phyloP scores from a whole-genome alignment of 2,329 filamentous ascomycete species.

The Aspergillus sp. region DNA sequence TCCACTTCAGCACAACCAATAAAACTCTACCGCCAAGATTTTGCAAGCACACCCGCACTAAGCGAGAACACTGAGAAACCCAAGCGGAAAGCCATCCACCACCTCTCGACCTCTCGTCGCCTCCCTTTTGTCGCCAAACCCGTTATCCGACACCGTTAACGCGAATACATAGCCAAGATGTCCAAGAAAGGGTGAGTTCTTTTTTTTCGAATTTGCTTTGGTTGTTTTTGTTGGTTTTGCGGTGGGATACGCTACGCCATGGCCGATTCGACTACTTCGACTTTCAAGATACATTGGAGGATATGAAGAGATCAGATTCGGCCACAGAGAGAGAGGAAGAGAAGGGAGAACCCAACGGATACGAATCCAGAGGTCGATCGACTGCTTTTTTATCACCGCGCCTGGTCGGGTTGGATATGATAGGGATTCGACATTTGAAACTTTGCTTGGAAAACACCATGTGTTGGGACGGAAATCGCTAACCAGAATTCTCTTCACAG shows the following conservation, averaged over 20 bases:
- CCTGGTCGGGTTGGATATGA: not conserved
- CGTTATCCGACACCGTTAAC: constrained; percentile 38
- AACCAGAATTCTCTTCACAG: constrained; percentile 38
- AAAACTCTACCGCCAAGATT: constrained; percentile 39
- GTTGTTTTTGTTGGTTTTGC: constrained; percentile 15
- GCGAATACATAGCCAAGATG: constrained; percentile 47
- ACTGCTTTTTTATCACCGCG: not conserved
- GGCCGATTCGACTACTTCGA: not conserved
- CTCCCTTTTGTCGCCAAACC: constrained; percentile 30
- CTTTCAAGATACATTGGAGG: not conserved
- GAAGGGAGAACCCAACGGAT: not conserved
- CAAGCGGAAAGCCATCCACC: constrained; percentile 18
- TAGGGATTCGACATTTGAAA: not conserved
- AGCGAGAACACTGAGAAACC: constrained; percentile 37
- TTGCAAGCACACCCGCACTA: constrained; percentile 42
- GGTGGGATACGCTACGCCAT: constrained; percentile 10
- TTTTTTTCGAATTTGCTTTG: constrained; percentile 9
- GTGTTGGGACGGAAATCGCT: constrained; percentile 11
- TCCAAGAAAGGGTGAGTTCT: constrained; percentile 54
- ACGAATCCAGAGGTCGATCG: not conserved
- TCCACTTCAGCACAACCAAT: constrained; percentile 26
- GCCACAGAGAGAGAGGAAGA: not conserved
- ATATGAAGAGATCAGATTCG: not conserved
- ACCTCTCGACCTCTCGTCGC: constrained; percentile 29
- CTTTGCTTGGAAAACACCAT: not conserved